Base-by-base conservation (phyloP, 352 stramenopile genomes). In the Phytophthora lateralis region DNA sequence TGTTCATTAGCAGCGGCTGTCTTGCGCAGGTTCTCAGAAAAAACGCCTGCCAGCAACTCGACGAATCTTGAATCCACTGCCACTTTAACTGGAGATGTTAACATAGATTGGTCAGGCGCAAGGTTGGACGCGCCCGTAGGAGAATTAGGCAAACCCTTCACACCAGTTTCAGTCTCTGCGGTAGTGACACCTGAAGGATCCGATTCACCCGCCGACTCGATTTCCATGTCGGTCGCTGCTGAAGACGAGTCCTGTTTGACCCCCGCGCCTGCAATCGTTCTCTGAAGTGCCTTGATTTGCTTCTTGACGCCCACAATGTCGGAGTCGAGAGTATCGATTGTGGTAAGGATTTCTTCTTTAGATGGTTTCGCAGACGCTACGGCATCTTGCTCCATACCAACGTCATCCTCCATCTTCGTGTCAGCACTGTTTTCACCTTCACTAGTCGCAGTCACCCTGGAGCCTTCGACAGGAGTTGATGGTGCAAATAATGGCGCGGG, bases 311-410 rank as follows among this genome's bases (percentile, higher is more conserved):
- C 66, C 7, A 70, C 68, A 58, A 94, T 94, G 10, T 76, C 73
- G 0, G 77, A 87, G 57, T 96, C 87, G 10, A 96, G 47, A 30
- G 64, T 41, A 50, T 96, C 87, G 41, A 96, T 96, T 12, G 85
- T 78, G 5, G 66, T 73, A n/a, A 96, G 63, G 66, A 96, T 93
- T 20, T 81, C 69, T 58, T 93, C 84, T 54, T 96, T 96, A 35
- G 81, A 84, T 1, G 73, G 71, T 26, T 79, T 77, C 38, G 35
- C 32, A 38, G 37, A 11, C 2, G 24, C 41, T 30, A 52, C 38
- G 4, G 50, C 38, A 34, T 52, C 50, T 53, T 56, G 50, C 15
- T 60, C 56, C 7, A 35, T 58, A 50, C 39, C 61, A 46, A 37
- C 20, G 38, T 3, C 34, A n/a, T 57, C 55, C 20, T 21, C 32